A percentile compares a stretch with the other conserved stretches of the same genome.
These are phyloP conservation scores for Mycena pura DNA, from an alignment of 768 basidiomycete genomes.

Conservation along the genomic window DNA sequence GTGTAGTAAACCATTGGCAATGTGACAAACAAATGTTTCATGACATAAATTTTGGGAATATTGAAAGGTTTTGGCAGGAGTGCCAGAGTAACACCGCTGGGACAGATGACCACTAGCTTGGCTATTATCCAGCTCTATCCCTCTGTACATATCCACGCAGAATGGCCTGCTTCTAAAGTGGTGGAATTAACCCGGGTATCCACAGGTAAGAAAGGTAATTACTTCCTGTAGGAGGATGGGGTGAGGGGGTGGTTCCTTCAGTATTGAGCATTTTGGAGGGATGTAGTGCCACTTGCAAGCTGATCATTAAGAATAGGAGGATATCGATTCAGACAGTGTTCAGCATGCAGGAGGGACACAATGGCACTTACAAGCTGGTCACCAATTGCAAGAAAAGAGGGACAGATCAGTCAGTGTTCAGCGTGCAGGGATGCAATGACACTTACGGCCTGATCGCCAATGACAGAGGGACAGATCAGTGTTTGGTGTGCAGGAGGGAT, in stretches of 20 bases:
- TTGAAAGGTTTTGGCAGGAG: too few relatives aligned
- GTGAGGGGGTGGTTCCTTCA: not conserved
- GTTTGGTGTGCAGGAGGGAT: not conserved
- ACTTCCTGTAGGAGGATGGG: too few relatives aligned
- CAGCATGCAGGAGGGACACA: not conserved
- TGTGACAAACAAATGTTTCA: too few relatives aligned
- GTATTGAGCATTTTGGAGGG: not conserved
- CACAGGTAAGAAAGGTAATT: not conserved
- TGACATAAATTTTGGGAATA: too few relatives aligned
- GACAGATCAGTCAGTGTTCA: not conserved
- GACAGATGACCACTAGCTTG: not conserved
- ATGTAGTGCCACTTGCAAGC: not conserved
- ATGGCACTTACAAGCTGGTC: not conserved
- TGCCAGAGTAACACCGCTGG: not conserved
- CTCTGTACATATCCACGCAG: not conserved
- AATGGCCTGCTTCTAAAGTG: not conserved
- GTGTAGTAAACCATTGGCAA: too few relatives aligned
- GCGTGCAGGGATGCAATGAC: not conserved
- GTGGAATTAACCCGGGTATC: not conserved
- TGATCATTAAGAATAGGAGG: too few relatives aligned
- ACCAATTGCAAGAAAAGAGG: not conserved
- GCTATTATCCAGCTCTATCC: not conserved
- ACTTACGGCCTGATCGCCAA: not conserved
- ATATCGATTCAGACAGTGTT: not conserved
- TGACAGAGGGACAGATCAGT: not conserved